Evolutionary conservation across 495 filamentous ascomycete genomes (phyloP).

Genomic region (Penicillium flavigenum): DNA sequence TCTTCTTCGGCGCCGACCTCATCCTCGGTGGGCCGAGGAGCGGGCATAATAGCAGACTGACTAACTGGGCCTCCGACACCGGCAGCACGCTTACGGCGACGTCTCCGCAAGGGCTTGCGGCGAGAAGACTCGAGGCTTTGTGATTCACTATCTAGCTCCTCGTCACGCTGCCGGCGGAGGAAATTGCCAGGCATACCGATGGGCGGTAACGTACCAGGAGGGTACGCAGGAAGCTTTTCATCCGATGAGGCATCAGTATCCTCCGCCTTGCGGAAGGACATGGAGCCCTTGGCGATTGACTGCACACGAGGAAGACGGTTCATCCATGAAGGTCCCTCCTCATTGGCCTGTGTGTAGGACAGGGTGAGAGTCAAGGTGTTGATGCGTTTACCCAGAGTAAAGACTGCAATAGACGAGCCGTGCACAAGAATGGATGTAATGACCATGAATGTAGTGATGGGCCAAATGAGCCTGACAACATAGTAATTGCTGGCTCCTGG

Average conservation of each 20-base stretch:
- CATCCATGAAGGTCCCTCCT: constrained; percentile 93
- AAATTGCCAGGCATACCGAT: constrained; percentile 76
- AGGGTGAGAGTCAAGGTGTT: constrained; percentile 94
- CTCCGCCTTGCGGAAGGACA: constrained; percentile 71
- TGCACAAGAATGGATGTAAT: constrained; percentile 94
- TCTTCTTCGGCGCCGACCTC: constrained; percentile 24
- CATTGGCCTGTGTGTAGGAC: constrained; percentile 87
- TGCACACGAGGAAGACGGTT: constrained; percentile 84
- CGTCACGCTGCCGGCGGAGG: constrained; percentile 75
- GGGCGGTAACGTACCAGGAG: constrained; percentile 77
- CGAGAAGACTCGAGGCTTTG: constrained; percentile 59
- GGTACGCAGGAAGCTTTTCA: constrained; percentile 65
- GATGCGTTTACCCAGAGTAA: constrained; percentile 96
- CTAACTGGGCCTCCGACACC: constrained; percentile 85
- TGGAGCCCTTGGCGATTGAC: constrained; percentile 77
- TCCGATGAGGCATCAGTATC: constrained; percentile 51
- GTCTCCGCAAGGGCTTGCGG: constrained; percentile 49
- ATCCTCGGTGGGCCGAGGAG: constrained; percentile 45
- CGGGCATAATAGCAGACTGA: constrained; percentile 83
- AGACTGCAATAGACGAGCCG: constrained; percentile 96
- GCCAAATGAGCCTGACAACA: constrained; percentile 86
- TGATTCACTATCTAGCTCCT: constrained; percentile 53
- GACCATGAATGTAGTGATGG: constrained; percentile 91
- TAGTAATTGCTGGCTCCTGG: constrained; percentile 56
- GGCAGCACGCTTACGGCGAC: constrained; percentile 68